A percentile compares a stretch with the other conserved stretches of the same genome.
phyloP scores from a whole-genome alignment of 257 asterid species.

The Solanum ossicruentum region DNA sequence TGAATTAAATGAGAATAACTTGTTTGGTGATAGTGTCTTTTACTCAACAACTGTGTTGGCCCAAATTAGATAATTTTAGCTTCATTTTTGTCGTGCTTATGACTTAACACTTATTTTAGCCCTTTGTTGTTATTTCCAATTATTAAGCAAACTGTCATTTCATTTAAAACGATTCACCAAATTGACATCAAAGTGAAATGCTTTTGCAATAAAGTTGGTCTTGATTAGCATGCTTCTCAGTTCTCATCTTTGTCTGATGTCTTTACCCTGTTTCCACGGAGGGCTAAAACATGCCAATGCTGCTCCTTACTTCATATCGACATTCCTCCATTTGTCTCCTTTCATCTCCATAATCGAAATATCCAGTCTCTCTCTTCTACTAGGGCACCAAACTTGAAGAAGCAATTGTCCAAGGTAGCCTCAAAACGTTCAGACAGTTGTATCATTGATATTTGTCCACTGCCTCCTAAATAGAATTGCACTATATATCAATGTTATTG shows the following conservation, averaged over 20 bases:
- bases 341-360: neutral
- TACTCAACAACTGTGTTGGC: neutral
- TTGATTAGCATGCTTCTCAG: neutral
- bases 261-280: neutral
- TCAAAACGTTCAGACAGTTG: neutral
- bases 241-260: neutral
- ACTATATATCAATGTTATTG: neutral
- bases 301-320: neutral
- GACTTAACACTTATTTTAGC: neutral
- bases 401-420: neutral
- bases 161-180: neutral
- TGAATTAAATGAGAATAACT: neutral
- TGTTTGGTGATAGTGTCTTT: neutral
- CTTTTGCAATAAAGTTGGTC: neutral
- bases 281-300: neutral
- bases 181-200: neutral
- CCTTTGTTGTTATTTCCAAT: neutral
- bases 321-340: neutral
- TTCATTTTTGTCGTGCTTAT: neutral
- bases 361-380: neutral
- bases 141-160: neutral
- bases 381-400: neutral
- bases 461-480: neutral
- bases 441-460: neutral
- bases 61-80: neutral